Percentiles rank a stretch among this genome's conserved stretches.
Evolutionary conservation across 331 rosid genomes (phyloP).

Genomic region (Dryas integrifolia): DNA sequence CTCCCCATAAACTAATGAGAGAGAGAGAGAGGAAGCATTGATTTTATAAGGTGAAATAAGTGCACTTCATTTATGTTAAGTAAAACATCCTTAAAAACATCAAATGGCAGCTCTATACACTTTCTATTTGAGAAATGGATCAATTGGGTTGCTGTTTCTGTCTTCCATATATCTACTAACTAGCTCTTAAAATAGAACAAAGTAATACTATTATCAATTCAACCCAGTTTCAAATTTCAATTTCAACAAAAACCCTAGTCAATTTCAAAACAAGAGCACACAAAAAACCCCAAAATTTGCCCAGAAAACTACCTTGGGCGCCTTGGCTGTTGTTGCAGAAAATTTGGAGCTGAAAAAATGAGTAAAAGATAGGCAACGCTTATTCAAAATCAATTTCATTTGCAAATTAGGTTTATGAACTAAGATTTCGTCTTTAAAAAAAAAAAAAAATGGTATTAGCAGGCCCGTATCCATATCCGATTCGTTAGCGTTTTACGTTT

Average conservation of each 20-base stretch:
- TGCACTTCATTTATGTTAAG: neutral
- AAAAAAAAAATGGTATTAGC: neutral
- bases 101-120: neutral
- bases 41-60: neutral
- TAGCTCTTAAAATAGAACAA: neutral
- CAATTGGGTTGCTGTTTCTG: neutral
- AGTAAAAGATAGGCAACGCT: neutral
- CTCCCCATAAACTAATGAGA: neutral
- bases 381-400: neutral
- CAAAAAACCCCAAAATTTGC: neutral
- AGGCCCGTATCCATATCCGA: neutral
- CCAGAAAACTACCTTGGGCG: neutral
- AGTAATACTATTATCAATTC: neutral
- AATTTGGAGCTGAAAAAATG: neutral
- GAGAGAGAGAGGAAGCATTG: neutral
- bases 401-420: neutral
- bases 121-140: conserved; percentile 4
- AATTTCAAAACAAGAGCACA: neutral
- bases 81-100: neutral
- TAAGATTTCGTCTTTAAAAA: neutral
- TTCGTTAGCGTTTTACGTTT: neutral
- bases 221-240: neutral
- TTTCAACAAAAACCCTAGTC: conserved; percentile 3
- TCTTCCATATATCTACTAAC: neutral
- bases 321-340: neutral